Evolutionary conservation across 139 green algal species (phyloP), one percentile per base, ranked within the genome.

Genomic region (Gonium pectorale): DNA sequence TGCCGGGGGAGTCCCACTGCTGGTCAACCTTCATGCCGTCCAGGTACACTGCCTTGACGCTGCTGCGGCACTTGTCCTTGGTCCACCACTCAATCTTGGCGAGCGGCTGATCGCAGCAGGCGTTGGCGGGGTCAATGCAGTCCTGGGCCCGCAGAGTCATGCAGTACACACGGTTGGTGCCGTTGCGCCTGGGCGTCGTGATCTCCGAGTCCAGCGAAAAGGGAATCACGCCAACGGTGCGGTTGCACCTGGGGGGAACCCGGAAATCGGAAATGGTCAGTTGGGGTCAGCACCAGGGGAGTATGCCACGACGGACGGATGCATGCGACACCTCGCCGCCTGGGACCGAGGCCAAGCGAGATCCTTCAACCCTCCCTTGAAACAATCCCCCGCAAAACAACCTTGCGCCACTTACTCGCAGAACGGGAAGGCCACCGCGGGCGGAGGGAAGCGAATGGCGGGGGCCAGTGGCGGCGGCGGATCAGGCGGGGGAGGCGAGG

Each of bases 41-140:
- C 27, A 82, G 56, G 59, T 63, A 82, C 29, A 71, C 59, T 0
- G 15, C 41, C 60, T 70, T 69, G n/a, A 82, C 75, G 37, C 51
- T 44, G 33, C 75, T 37, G 13, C 75, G 75, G 60, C 75, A 82
- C 5, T 29, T 41, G 40, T 69, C 56, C 59, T 51, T 49, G 29
- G 59, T 49, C 75, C 75, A 82, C 75, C 75, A 82, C 60, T 82
- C 75, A 26, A 82, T 43, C 60, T 82, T 82, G 75, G 38, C 31
- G 4, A 82, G 40, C 11, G 8, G 5, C 38, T 82, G 75, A 29
- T 4, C 7, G 59, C 75, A 82, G 75, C 75, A 82, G 9, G 19
- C 26, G 60, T 43, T 71, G 26, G 17, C 15, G 26, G 75, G 75
- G 59, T 82, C 59, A n/a, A 46, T n/a, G 75, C 75, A 82, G 21